Base-by-base conservation (phyloP, 2,329 filamentous ascomycete species). In the Sporothrix pseudoabietina region DNA sequence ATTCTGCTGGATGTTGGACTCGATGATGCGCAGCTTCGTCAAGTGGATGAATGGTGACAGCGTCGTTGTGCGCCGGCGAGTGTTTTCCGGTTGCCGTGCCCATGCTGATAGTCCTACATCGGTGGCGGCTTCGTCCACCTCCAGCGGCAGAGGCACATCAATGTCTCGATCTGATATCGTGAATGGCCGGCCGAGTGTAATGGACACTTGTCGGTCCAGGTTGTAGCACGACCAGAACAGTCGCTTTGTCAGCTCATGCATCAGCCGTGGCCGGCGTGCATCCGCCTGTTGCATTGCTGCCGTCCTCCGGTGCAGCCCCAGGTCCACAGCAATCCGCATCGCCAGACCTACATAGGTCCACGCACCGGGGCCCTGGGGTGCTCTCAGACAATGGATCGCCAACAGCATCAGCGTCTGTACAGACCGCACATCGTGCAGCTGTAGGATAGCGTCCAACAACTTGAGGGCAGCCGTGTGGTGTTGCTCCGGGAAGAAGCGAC, bases 141-240 rank as follows among this genome's bases (percentile, higher is more conserved):
- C 55, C 10, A 57, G 26, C 14, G 55, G 55, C 10, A 57, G 35
- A 71, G 44, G 55, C 26, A 83, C 78, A 2, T 78, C 76, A 35
- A 85, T 83, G 26, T 83, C 81, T 22, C 77, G 73, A 71, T 85
- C 83, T 0, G 79, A 76, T 6, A 85, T 82, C 0, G 83, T 81
- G 72, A 83, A 83, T 0, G 83, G 83, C 1, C 83, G 80, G 47
- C 80, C 81, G 0, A 85, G 77, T 1, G 81, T 82, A 0, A 79
- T 80, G 1, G 83, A 84, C 73, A 81, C 84, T 59, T 85, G 84
- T 22, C 83, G 77, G 72, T 84, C 83, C 16, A 84, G 80, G n/a
- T 84, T 78, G 70, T 84, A 85, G 75, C 81, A 83, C 54, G 83
- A 79, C 83, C 83, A 84, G 74, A 85, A 85, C 0, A 84, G 80